Conservation (phyloP, 2,329 filamentous ascomycete species). For the Botrytis aclada region DNA sequence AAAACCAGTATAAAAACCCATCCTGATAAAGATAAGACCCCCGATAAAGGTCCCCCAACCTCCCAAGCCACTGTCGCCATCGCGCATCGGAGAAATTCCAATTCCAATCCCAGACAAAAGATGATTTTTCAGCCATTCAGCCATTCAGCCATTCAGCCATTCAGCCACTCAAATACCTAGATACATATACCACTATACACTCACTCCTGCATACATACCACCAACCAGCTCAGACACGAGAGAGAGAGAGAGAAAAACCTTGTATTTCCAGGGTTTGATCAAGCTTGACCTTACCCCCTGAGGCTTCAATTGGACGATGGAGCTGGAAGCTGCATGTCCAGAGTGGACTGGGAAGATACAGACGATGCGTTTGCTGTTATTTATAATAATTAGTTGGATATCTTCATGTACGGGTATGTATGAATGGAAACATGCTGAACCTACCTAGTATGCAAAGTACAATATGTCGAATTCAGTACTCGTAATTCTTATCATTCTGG, state of each 20-base stretch:
- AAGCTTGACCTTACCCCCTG: not conserved
- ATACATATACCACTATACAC: no score
- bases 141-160: no score
- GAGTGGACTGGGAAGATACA: no score
- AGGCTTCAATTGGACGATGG: not conserved
- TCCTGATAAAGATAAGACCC: not conserved
- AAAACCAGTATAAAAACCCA: not conserved
- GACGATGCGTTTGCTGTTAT: no score
- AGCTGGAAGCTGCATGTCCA: not conserved
- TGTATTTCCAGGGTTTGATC: not conserved
- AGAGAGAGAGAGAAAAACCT: not conserved
- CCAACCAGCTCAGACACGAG: not conserved
- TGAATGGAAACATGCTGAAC: no score
- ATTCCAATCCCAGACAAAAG: not conserved
- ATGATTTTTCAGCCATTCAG: no score
- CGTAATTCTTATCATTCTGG: no score
- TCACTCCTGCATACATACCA: not conserved
- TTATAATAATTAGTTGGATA: no score
- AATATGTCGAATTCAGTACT: no score
- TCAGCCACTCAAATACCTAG: not conserved
- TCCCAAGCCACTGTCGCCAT: constrained; percentile 3
- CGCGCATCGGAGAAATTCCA: not conserved
- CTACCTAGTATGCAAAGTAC: no score
- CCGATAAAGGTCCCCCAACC: not conserved
- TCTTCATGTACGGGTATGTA: no score